phyloP scores from a whole-genome alignment of 1,284 basidiomycete genomes.

The Termitomyces sp. region DNA sequence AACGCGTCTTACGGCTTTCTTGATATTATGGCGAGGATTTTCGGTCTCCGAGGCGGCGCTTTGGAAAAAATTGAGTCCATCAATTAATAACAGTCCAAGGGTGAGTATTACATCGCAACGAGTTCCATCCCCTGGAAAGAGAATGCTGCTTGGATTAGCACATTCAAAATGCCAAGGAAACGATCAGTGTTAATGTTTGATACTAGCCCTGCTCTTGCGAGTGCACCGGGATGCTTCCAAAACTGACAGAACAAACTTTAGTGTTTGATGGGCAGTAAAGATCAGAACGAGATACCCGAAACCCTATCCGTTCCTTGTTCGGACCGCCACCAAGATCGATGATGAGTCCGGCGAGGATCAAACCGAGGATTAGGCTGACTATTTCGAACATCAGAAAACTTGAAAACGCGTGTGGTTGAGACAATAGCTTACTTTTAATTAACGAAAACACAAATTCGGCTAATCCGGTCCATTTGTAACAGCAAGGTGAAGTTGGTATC shows the following conservation, averaged over 20 bases:
- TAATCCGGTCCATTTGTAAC: conserved; percentile 16
- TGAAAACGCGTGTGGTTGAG: background rate
- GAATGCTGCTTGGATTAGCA: conserved; percentile 77
- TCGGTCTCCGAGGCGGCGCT: conserved; percentile 71
- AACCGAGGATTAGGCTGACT: conserved; percentile 54
- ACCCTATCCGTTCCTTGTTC: conserved; percentile 51
- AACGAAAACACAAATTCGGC: conserved; percentile 62
- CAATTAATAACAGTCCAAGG: background rate
- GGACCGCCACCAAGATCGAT: conserved; percentile 73
- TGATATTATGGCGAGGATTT: conserved; percentile 75
- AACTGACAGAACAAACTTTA: conserved; percentile 35
- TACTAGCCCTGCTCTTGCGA: conserved; percentile 43
- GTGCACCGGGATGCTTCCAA: conserved; percentile 68
- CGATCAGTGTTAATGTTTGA: conserved; percentile 43
- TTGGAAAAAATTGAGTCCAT: background rate
- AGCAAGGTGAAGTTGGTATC: background rate
- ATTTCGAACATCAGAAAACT: background rate
- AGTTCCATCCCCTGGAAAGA: conserved; percentile 84
- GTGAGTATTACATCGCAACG: conserved; percentile 58
- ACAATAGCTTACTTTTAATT: conserved; percentile 47
- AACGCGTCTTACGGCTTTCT: conserved; percentile 75
- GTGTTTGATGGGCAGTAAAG: background rate
- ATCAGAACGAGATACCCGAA: conserved; percentile 37
- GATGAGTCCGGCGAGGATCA: conserved; percentile 62
- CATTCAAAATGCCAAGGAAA: conserved; percentile 65